Conservation (phyloP, 2,329 filamentous ascomycete species). For the Talaromyces piceae region DNA sequence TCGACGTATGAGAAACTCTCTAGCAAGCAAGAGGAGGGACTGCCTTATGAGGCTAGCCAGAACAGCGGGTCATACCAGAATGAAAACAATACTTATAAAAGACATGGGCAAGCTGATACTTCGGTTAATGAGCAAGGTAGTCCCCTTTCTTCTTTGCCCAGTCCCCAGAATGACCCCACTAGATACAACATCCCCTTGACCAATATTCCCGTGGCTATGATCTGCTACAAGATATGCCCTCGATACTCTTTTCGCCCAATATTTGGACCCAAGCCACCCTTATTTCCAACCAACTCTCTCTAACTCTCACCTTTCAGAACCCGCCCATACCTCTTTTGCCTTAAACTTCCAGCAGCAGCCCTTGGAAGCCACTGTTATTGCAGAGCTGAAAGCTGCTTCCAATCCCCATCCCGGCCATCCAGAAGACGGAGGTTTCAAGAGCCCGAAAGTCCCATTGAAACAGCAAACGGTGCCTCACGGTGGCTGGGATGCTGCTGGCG, state of each 20-base stretch:
- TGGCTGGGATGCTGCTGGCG: constrained; percentile 13
- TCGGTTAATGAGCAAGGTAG: constrained; percentile 7
- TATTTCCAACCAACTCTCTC: background rate
- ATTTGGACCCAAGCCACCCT: background rate
- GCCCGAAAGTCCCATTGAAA: too few relatives aligned
- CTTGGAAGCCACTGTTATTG: background rate
- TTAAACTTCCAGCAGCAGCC: background rate
- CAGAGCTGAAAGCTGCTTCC: background rate
- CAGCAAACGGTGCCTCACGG: background rate
- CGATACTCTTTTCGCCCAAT: background rate
- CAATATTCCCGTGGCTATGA: background rate
- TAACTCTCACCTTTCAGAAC: constrained; percentile 6
- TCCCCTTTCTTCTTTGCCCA: background rate
- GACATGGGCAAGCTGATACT: background rate
- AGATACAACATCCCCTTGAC: background rate
- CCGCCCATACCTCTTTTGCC: background rate
- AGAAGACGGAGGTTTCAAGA: background rate
- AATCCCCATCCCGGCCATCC: background rate
- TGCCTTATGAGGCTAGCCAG: constrained; percentile 13
- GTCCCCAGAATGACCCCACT: background rate
- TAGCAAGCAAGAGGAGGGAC: constrained; percentile 16
- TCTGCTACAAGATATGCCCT: background rate
- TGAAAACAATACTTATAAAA: background rate
- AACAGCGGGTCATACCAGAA: constrained; percentile 3
- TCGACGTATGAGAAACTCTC: constrained; percentile 46